Base-by-base conservation (phyloP, 2,329 filamentous ascomycete species). In the Parastagonospora avenae region DNA sequence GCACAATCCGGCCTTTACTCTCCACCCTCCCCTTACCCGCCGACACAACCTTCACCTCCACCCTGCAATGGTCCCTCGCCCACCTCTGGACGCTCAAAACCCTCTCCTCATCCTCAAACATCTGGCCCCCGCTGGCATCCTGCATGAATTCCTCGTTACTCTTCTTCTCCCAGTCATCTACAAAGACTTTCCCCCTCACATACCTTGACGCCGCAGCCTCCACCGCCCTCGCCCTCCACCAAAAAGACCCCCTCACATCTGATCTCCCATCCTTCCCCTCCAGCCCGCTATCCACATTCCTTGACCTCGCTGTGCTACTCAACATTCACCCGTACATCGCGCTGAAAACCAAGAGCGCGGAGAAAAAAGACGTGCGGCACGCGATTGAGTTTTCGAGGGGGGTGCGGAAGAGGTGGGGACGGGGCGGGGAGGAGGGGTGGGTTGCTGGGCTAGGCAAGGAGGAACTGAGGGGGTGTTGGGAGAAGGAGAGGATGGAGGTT, bases 271-370 rank as follows among this genome's bases (percentile, higher is more conserved):
- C 42, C 4, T 59, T 54, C 35, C 48, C 51, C 15, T 29, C 35
- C 19, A 29, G 35, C 0, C 38, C 36, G 2, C 43, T 55, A 2
- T n/a, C 37, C 1, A 19, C 41, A 1, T 55, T 62, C 24, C 56
- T 69, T 30, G 66, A 69, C 30, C 46, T 70, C 2, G 64, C 65
- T 8, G 54, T 62, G 8, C 52, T 60, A 41, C 48, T 70, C 4
- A 66, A 68, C 29, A 51, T 70, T 2, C 42, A 44, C 10, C 51
- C 46, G 0, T 70, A 67, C 35, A 30, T 64, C 1, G 50, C 52
- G 2, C 40, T 64, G 29, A 65, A 64, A 31, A 57, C 51, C 10
- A 60, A 59, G n/a, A 52, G 44, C 1, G 53, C 57, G 2, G 62
- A 66, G 9, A 46, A 59, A 12, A 67, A 62, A 31, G 50, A 56